These are phyloP conservation scores for Cordyceps cicadae DNA, from an alignment of 2,329 filamentous ascomycete species.

Conservation along the genomic window DNA sequence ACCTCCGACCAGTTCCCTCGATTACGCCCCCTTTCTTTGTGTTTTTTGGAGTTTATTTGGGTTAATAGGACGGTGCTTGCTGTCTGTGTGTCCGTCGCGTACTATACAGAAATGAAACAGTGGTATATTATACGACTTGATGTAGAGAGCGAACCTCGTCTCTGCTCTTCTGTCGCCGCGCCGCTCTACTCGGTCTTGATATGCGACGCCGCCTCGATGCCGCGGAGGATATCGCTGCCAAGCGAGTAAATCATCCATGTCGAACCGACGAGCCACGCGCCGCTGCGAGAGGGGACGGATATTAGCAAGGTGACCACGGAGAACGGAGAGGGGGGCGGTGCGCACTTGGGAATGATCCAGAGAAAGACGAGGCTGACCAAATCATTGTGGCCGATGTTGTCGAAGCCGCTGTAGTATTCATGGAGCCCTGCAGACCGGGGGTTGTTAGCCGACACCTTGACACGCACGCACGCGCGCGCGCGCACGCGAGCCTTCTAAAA, in stretches of 20 bases:
- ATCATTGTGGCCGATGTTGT: slow-evolving; percentile 50
- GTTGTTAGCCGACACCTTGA: not conserved
- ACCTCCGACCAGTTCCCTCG: not conserved
- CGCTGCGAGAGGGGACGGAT: slow-evolving; percentile 28
- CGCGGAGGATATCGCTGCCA: slow-evolving; percentile 41
- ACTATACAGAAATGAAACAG: not conserved
- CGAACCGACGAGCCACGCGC: slow-evolving; percentile 46
- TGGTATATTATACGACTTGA: slow-evolving; percentile 10
- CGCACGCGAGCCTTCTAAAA: not conserved
- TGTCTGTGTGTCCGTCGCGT: not conserved
- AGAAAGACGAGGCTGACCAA: slow-evolving; percentile 36
- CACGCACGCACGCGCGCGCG: not conserved
- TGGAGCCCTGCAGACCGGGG: slow-evolving; percentile 36
- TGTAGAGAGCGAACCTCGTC: not conserved
- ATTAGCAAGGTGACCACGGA: not conserved
- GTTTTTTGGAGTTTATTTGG: not conserved
- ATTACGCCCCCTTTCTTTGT: not conserved
- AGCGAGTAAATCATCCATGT: slow-evolving; percentile 43
- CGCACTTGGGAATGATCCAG: slow-evolving; percentile 54
- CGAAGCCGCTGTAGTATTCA: slow-evolving; percentile 47
- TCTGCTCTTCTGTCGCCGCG: not conserved
- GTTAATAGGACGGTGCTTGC: not conserved
- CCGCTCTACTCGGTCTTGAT: slow-evolving; percentile 32
- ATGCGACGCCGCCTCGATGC: slow-evolving; percentile 32
- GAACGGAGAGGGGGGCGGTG: slow-evolving; percentile 2